Evolutionary conservation across 2,329 filamentous ascomycete species (phyloP), one percentile per base, ranked within the genome.

Genomic region (Clonostachys rosea): DNA sequence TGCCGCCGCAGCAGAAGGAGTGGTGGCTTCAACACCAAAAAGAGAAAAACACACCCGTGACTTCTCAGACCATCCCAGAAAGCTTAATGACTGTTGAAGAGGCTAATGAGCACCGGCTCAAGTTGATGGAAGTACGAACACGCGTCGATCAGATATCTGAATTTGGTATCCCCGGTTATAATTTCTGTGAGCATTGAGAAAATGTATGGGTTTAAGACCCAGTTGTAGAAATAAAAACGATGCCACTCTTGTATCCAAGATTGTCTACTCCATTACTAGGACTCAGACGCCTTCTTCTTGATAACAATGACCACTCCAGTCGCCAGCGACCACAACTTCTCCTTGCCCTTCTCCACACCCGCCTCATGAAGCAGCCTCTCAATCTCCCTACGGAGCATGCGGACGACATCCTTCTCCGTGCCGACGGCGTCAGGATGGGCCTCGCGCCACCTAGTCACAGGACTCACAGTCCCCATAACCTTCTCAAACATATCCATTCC

Each of bases 361-460:
- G 58, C 61, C 12, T 64, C 62, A 6, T 58, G 58, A 12, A 67
- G 45, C 5, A 64, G 45, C 8, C 36, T 47, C 48, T 62, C 62
- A 5, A 65, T 50, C 9, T 55, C 46, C 34, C 50, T 49, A 6
- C 60, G 54, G 41, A 62, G 54, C n/a, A 58, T 52, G 37, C 51
- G 64, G 6, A 70, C 53, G 16, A 65, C 56, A 47, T 70, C 72
- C 1, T 57, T 42, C 10, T 74, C 71, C 1, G 70, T 74, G 1
- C 65, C 64, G 0, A 59, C 64, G 0, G 53, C 50, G 0, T 70
- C 67, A 0, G 70, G 67, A 51, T 78, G 54, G 0, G 69, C 72
- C 54, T 73, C 58, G 10, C 69, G 60, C 73, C 73, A 77, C 39
- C 74, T 59, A 1, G 62, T 61, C 2, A 71, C 58, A 0, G 64